Evolutionary conservation across 306 rosid species (phyloP), one percentile per base, ranked within the genome.

Genomic region (Mimosa bimucronata): DNA sequence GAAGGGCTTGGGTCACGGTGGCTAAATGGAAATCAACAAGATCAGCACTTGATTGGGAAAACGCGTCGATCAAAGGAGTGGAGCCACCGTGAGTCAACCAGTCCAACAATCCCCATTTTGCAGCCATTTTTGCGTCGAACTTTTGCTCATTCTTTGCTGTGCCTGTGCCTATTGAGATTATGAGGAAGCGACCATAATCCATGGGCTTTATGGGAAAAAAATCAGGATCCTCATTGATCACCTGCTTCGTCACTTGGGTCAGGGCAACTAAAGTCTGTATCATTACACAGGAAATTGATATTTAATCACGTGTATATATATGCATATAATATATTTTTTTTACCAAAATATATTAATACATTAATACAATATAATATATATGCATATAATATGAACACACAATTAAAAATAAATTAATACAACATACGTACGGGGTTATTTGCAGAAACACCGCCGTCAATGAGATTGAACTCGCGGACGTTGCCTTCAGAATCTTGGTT

Each of bases 401-500:
- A 25, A 23, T 2, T 28, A 31, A 6, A 1, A 52, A 52, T 18
- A 1, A 18, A 18, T 28, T 66, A 60, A 25, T 25, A 9, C 3
- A 3, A 48, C 38, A 11, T 84, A 84, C n/a, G n/a, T n/a, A n/a
- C 90, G 77, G 86, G 88, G 61, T 87, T 85, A 44, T 87, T 87
- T 7, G 89, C 88, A 28, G 88, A 80, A 25, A 86, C 77, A 8
- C 86, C 91, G 7, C 89, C 91, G 30, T 88, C 91, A 9, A 82
- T 75, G 13, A 86, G 91, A 68, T 88, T 67, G 69, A 86, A 88
- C 65, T 86, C 85, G 12, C 31, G 75, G 26, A 38, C 79, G 14
- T 65, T 73, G 31, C 85, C 89, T 0, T 46, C 30, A 5, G 41
- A 19, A 9, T 81, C 83, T n/a, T 78, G 42, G 77, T 62, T 83